Evolutionary conservation across 805 yeast species (phyloP).

Genomic region (Sungouiozyma intestinalis): DNA sequence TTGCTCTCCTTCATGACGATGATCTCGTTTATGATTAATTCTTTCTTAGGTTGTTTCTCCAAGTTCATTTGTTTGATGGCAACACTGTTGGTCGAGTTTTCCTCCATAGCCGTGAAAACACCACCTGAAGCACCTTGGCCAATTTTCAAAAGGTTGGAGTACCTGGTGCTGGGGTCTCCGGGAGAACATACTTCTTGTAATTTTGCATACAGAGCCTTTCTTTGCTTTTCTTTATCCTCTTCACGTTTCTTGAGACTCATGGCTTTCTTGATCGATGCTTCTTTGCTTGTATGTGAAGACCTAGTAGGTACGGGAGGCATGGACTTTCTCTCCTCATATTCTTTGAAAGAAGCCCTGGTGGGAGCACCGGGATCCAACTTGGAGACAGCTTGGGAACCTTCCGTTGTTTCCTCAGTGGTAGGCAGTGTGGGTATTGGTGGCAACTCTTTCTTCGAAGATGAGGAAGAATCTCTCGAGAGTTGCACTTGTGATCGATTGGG

Average conservation of each 20-base stretch:
- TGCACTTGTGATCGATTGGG: slow-evolving; percentile 7
- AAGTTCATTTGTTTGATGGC: slow-evolving; percentile 96
- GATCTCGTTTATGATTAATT: slow-evolving; percentile 87
- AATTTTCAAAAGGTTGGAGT: slow-evolving; percentile 63
- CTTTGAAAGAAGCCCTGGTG: background rate
- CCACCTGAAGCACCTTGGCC: slow-evolving; percentile 99
- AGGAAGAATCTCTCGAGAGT: slow-evolving; percentile 14
- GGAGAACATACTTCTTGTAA: slow-evolving; percentile 68
- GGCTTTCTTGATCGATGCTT: background rate
- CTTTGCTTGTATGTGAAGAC: background rate
- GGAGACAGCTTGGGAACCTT: too few relatives aligned
- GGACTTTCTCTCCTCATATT: background rate
- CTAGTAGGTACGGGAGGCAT: background rate
- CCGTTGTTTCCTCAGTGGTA: background rate
- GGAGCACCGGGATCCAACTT: too few relatives aligned
- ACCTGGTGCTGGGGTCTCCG: slow-evolving; percentile 71
- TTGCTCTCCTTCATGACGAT: slow-evolving; percentile 88
- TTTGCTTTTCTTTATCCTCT: slow-evolving; percentile 28
- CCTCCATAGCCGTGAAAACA: slow-evolving; percentile 78
- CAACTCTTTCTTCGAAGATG: slow-evolving; percentile 14
- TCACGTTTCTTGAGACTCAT: slow-evolving; percentile 2
- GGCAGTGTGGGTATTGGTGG: slow-evolving; percentile 22
- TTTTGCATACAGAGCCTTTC: slow-evolving; percentile 31
- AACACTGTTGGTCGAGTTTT: slow-evolving; percentile 46
- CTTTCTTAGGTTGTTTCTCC: slow-evolving; percentile 92